Evolutionary conservation across 208 protist genomes (phyloP), one percentile per base, ranked within the genome.

Genomic region (Crithidia fasciculata): DNA sequence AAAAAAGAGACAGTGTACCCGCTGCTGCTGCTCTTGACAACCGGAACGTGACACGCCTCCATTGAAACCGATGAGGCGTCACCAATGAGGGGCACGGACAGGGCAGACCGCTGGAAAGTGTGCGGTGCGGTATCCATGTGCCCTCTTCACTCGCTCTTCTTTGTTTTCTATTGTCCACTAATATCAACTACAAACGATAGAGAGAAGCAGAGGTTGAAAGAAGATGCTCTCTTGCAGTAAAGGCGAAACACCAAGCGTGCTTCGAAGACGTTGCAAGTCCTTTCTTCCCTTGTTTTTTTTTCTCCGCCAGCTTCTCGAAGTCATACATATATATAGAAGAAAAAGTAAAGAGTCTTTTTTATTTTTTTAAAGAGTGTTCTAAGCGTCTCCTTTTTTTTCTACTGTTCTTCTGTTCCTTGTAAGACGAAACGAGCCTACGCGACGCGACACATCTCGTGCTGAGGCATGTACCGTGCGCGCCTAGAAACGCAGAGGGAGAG

Each of bases 141-240:
- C 28, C 28, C 28, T 28, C 28, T 28, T 28, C 28, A 28, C 28
- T 28, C 28, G 28, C 1, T 66, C 37, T 18, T 8, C 16, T 19
- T 41, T 68, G 3, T 19, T 57, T 69, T 12, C 62, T 68, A 68
- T 45, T 47, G 49, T 45, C 50, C 28, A 59, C 64, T 68, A 68
- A 45, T 28, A 2, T 12, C 16, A 19, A 60, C 13, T 37, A 50
- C 37, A 36, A 28, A 50, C 52, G 64, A 69, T 44, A 69, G 53
- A 69, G 50, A 59, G 53, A 69, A 69, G 8, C 39, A 60, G 64
- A 69, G 9, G 19, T 7, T 36, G 15, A 57, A 68, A 37, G n/a
- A 58, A 52, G 6, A 69, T 57, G 62, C 62, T 15, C 5, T 16
- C 28, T 8, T 5, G 57, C 55, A 0, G 36, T 36, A 45, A 13